Percentiles rank a stretch among this genome's conserved stretches.
Conservation (phyloP, 2,329 filamentous ascomycete species). For the Fusarium decemcellulare region DNA sequence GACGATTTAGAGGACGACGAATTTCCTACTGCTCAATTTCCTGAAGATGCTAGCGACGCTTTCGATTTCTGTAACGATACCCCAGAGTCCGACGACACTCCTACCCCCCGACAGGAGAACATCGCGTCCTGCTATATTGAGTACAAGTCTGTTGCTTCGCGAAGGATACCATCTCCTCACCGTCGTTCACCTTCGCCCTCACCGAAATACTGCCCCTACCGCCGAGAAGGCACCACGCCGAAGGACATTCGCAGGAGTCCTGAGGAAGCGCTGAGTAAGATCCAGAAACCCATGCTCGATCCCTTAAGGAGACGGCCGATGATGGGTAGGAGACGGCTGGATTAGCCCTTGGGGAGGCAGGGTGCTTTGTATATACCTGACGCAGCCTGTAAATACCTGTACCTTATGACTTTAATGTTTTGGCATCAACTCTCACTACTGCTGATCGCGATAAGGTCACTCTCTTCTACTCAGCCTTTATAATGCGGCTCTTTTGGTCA, state of each 20-base stretch:
- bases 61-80: constrained; percentile 53
- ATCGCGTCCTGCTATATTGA: constrained; percentile 55
- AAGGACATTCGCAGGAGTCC: constrained; percentile 60
- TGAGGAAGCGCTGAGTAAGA: constrained; percentile 61
- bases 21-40: constrained; percentile 56
- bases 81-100: constrained; percentile 60
- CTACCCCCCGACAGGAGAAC: constrained; percentile 58
- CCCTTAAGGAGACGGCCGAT: constrained; percentile 57
- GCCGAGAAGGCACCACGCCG: constrained; percentile 41
- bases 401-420: constrained; percentile 54
- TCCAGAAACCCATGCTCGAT: constrained; percentile 63
- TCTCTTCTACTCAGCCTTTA: constrained; percentile 21
- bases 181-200: constrained; percentile 53
- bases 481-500: constrained; percentile 37
- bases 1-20: constrained; percentile 54
- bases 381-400: constrained; percentile 55
- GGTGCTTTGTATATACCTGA: constrained; percentile 57
- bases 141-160: constrained; percentile 50
- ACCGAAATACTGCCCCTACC: constrained; percentile 52
- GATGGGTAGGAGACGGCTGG: constrained; percentile 57
- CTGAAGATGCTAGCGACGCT: constrained; percentile 55
- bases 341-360: constrained; percentile 54
- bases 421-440: constrained; percentile 25
- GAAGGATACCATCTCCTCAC: constrained; percentile 53
- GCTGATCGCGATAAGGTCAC: constrained; percentile 36